Base-by-base conservation (phyloP, 352 stramenopile species). In the Phytopythium chamaehyphon region DNA sequence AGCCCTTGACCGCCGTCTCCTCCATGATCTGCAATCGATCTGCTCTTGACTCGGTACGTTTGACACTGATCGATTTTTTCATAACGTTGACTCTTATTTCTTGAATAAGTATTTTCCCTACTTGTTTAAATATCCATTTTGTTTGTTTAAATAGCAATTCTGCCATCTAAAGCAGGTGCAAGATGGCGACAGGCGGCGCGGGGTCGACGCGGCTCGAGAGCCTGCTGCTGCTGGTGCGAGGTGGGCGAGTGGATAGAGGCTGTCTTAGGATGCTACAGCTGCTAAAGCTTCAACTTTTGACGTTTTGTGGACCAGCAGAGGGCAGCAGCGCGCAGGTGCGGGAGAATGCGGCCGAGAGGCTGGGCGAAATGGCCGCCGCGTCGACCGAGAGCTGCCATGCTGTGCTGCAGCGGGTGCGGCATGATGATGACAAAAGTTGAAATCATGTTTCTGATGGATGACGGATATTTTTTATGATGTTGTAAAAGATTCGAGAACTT, bases 131-230 rank as follows among this genome's bases (percentile, higher is more conserved):
- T n/a, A n/a, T n/a, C n/a, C n/a, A n/a, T n/a, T n/a, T n/a, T n/a
- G n/a, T n/a, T n/a, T n/a, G n/a, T n/a, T n/a, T n/a, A n/a, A n/a
- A n/a, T n/a, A n/a, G n/a, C n/a, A n/a, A n/a, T n/a, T n/a, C n/a
- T n/a, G n/a, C n/a, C n/a, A n/a, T n/a, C n/a, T n/a, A n/a, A n/a
- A n/a, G n/a, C n/a, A n/a, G n/a, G n/a, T n/a, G n/a, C n/a, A n/a
- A n/a, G n/a, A 53, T 45, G 47, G 35, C n/a, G 26, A 21, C 12
- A 35, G 24, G 28, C 37, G 62, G 62, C 39, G 68, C 61, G 43
- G 74, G 84, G 15, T 62, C 66, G n/a, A 90, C 79, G 51, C 73
- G 82, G 42, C 66, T 90, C 37, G 77, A 89, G 62, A 89, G 77
- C 51, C 77, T 93, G 40, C 83, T 93, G 47, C 71, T 88, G 51